Conservation (phyloP, 192 early-diverging fungal genomes). For the Gonapodya prolifera region DNA sequence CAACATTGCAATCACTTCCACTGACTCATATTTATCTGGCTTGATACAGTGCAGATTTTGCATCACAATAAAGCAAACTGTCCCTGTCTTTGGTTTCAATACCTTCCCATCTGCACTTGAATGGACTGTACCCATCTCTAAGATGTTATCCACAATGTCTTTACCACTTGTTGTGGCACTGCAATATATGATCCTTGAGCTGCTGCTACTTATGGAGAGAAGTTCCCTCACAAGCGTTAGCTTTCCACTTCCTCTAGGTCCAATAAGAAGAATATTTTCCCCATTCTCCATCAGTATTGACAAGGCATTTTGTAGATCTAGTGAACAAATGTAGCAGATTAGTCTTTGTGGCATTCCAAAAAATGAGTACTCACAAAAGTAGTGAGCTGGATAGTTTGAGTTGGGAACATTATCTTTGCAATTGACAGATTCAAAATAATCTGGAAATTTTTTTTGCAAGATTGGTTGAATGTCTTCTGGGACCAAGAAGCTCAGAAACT, state of each 20-base stretch:
- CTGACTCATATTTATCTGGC: conserved; percentile 90
- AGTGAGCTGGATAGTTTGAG: too few relatives aligned
- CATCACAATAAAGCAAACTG: conserved; percentile 93
- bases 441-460: too few relatives aligned
- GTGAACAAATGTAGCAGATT: too few relatives aligned
- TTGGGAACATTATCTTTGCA: too few relatives aligned
- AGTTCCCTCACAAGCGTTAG: not conserved
- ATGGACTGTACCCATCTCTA: conserved; percentile 94
- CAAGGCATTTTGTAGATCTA: too few relatives aligned
- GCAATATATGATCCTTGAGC: conserved; percentile 68
- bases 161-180: conserved; percentile 93
- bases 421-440: too few relatives aligned
- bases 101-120: conserved; percentile 85
- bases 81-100: conserved; percentile 64
- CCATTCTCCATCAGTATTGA: too few relatives aligned
- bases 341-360: too few relatives aligned
- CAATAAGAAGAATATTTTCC: not conserved
- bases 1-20: conserved; percentile 91
- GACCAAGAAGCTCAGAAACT: too few relatives aligned
- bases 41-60: conserved; percentile 98
- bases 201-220: not conserved
- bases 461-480: too few relatives aligned
- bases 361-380: too few relatives aligned
- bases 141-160: conserved; percentile 84
- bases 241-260: not conserved